Evolutionary conservation across 495 filamentous ascomycete genomes (phyloP).

Genomic region (Neurospora sp.): DNA sequence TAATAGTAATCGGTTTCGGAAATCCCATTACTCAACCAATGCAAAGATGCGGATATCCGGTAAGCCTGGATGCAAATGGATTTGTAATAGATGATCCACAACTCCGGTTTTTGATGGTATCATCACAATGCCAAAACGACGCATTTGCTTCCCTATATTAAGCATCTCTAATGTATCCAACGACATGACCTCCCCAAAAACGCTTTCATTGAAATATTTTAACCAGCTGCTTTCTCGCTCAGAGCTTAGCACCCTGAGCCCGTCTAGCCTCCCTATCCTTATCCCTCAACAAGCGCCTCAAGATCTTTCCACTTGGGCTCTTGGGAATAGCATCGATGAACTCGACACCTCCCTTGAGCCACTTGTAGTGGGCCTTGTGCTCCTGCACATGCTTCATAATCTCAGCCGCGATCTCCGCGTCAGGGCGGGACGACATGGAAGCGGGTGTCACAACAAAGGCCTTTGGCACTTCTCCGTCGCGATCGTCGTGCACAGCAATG

Average conservation of each 20-base stretch:
- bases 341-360: conserved; percentile 74
- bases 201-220: background rate
- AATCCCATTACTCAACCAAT: too few species aligned
- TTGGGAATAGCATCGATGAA: conserved; percentile 74
- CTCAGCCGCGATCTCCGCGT: conserved; percentile 41
- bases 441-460: conserved; percentile 73
- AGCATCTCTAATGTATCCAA: background rate
- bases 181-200: background rate
- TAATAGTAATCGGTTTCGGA: background rate
- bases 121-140: background rate
- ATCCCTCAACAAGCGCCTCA: conserved; percentile 71
- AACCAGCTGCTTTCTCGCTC: background rate
- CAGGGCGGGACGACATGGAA: conserved; percentile 45
- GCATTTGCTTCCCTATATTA: background rate
- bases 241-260: conserved; percentile 45
- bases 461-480: conserved; percentile 75
- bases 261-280: conserved; percentile 61
- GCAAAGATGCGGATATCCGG: background rate
- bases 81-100: background rate
- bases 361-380: conserved; percentile 81
- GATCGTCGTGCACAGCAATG: conserved; percentile 66
- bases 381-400: conserved; percentile 71
- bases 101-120: background rate
- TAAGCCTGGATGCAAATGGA: background rate
- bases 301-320: conserved; percentile 87